Evolutionary conservation across 140 eudicot species (phyloP).

Genomic region (Cichorium intybus): DNA sequence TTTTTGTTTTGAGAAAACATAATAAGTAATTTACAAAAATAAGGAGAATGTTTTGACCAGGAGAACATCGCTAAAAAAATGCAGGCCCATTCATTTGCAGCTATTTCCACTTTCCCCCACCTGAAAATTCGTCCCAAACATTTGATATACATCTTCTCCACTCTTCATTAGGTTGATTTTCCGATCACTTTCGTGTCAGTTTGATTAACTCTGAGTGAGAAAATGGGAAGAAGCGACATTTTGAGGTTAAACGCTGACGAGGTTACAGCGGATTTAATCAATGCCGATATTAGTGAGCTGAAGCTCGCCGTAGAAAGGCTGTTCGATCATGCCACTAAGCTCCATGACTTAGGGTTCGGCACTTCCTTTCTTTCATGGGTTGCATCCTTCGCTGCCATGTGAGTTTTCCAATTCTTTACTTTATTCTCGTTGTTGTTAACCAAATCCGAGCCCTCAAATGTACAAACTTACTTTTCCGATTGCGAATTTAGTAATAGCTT

Average conservation of each 20-base stretch:
- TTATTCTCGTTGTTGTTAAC: background rate
- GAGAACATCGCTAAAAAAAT: conserved; percentile 17
- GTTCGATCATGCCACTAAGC: conserved; percentile 47
- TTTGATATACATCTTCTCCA: background rate
- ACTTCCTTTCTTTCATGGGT: conserved; percentile 74
- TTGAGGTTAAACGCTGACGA: conserved; percentile 47
- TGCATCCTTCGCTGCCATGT: conserved; percentile 83
- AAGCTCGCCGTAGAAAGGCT: conserved; percentile 53
- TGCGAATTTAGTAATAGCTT: background rate
- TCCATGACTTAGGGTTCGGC: conserved; percentile 62
- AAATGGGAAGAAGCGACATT: conserved; percentile 51
- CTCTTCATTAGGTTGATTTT: background rate
- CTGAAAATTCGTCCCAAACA: background rate
- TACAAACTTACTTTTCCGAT: background rate
- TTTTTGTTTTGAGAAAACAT: too few relatives aligned
- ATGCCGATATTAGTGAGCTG: conserved; percentile 55
- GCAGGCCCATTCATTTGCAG: conserved; percentile 13
- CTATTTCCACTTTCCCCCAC: conserved; percentile 1
- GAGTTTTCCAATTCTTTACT: conserved; percentile 7
- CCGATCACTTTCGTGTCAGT: conserved; percentile 9
- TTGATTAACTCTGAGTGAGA: background rate
- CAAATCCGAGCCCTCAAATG: background rate
- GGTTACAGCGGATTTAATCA: conserved; percentile 34
- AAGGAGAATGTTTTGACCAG: background rate
- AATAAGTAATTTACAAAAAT: too few relatives aligned